A percentile compares a stretch with the other conserved stretches of the same genome.
phyloP scores from a whole-genome alignment of 2,329 filamentous ascomycete species.

The Fusarium continuum region DNA sequence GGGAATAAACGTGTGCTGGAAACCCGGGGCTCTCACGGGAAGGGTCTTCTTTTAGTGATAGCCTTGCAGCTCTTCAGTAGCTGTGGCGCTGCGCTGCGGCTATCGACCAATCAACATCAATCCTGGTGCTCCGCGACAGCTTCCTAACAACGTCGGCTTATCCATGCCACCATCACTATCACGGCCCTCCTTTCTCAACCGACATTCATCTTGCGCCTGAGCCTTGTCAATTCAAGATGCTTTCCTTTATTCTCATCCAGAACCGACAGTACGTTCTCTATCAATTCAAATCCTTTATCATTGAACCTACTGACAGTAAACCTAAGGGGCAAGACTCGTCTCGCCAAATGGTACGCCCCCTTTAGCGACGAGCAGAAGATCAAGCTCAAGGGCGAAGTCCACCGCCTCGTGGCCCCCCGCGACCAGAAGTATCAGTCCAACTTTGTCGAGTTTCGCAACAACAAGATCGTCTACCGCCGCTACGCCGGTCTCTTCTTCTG shows the following conservation, averaged over 20 bases:
- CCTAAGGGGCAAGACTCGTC: conserved; percentile 90
- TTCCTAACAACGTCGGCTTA: conserved; percentile 28
- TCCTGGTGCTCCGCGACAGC: conserved; percentile 30
- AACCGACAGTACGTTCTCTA: conserved; percentile 76
- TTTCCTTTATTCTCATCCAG: conserved; percentile 90
- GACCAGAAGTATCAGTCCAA: conserved; percentile 99
- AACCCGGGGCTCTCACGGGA: conserved; percentile 7
- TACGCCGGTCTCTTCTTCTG: conserved; percentile 99
- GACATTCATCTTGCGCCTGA: not conserved
- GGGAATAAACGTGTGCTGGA: conserved; percentile 11
- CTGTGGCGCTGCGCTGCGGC: not conserved
- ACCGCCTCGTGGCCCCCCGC: conserved; percentile 95
- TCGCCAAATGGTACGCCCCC: conserved; percentile 98
- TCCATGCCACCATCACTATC: conserved; percentile 27
- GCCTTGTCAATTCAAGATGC: conserved; percentile 54
- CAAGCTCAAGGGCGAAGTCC: conserved; percentile 98
- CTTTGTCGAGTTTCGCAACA: conserved; percentile 95
- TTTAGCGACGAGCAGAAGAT: conserved; percentile 99
- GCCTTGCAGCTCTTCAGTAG: conserved; percentile 26
- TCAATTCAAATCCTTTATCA: not conserved
- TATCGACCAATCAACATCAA: conserved; percentile 24
- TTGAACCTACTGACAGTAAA: not conserved
- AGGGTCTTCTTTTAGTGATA: conserved; percentile 19
- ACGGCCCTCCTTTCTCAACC: conserved; percentile 12
- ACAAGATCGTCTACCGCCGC: conserved; percentile 96